A percentile compares a stretch with the other conserved stretches of the same genome.
These are phyloP conservation scores for Heliamphora pulchella DNA, from an alignment of 179 eudicot genomes.

Conservation along the genomic window DNA sequence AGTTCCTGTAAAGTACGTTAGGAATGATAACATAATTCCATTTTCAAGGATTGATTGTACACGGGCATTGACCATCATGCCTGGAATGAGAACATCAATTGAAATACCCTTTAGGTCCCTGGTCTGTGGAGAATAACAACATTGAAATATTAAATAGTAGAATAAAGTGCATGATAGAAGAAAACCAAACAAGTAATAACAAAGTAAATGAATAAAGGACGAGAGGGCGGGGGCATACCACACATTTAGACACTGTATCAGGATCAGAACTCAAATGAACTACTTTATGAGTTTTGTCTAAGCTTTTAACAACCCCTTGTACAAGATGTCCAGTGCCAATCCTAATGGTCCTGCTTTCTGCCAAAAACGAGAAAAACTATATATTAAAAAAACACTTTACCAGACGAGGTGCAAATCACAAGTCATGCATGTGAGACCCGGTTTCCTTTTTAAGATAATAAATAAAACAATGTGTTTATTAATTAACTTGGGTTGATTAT, in stretches of 20 bases:
- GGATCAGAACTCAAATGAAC: constrained; percentile 63
- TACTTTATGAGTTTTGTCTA: constrained; percentile 78
- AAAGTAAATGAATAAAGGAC: background rate
- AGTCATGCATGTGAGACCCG: background rate
- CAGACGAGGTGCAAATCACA: background rate
- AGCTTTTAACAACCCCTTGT: constrained; percentile 75
- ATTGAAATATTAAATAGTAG: constrained; percentile 18
- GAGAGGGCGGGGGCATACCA: constrained; percentile 41
- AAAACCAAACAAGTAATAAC: constrained; percentile 3
- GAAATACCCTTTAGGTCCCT: constrained; percentile 92
- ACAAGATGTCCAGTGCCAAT: constrained; percentile 50
- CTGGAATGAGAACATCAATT: constrained; percentile 91
- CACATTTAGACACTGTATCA: constrained; percentile 64
- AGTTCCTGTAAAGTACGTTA: constrained; percentile 92
- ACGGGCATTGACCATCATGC: constrained; percentile 93
- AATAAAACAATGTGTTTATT: too few species aligned
- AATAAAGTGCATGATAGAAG: constrained; percentile 10
- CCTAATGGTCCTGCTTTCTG: constrained; percentile 40
- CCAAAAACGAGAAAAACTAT: background rate
- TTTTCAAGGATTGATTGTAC: constrained; percentile 82
- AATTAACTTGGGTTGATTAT: too few species aligned
- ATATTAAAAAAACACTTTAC: background rate
- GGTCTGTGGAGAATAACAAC: constrained; percentile 40
- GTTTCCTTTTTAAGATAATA: too few species aligned
- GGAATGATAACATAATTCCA: constrained; percentile 83